Conservation (phyloP, 345 rosid genomes). For the Populus alba region DNA sequence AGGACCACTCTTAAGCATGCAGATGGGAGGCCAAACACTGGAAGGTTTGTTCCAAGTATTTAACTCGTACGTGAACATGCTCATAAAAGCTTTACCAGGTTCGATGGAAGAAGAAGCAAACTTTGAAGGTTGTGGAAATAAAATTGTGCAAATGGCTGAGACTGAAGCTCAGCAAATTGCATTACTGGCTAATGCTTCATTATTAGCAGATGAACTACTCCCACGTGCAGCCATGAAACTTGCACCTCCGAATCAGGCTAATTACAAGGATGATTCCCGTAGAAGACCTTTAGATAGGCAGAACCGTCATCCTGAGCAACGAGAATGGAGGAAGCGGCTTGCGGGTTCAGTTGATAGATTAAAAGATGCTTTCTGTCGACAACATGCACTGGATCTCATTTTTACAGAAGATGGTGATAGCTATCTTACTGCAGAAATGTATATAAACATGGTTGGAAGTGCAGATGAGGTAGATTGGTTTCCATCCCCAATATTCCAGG, state of each 20-base stretch:
- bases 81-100: conserved; percentile 90
- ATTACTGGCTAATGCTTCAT: conserved; percentile 92
- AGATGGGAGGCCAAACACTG: conserved; percentile 85
- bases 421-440: conserved; percentile 88
- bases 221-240: conserved; percentile 99
- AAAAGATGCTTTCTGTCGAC: conserved; percentile 89
- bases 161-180: conserved; percentile 95
- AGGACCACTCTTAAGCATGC: conserved; percentile 96
- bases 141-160: conserved; percentile 92
- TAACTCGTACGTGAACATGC: conserved; percentile 77
- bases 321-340: conserved; percentile 98
- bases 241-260: conserved; percentile 56
- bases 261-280: conserved; percentile 59
- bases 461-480: conserved; percentile 74
- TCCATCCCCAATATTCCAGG: conserved; percentile 96
- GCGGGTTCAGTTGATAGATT: conserved; percentile 77
- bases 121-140: conserved; percentile 70
- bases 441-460: conserved; percentile 74
- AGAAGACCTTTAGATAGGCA: conserved; percentile 81
- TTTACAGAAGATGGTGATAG: conserved; percentile 98
- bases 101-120: conserved; percentile 92
- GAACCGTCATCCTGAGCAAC: conserved; percentile 95
- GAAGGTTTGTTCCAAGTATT: conserved; percentile 96
- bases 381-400: conserved; percentile 96
- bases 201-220: conserved; percentile 90